Evolutionary conservation across 2,329 filamentous ascomycete species (phyloP).

Genomic region (Lachnellula cervina): DNA sequence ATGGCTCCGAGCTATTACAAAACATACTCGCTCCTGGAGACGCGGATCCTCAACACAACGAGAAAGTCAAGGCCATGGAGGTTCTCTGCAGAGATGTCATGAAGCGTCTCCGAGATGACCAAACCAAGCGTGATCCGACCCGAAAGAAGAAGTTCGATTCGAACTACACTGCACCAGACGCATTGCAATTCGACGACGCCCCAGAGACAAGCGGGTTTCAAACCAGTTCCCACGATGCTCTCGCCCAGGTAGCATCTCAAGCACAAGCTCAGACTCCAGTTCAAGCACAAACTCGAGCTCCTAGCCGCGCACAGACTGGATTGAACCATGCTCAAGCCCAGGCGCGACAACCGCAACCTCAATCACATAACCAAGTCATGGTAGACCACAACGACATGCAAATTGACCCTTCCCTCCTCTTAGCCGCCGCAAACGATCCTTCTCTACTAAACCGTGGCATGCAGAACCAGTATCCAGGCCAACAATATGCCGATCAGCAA

Average conservation of each 20-base stretch:
- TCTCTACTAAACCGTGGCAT: conserved; percentile 31
- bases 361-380: conserved; percentile 23
- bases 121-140: conserved; percentile 48
- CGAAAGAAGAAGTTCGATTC: conserved; percentile 37
- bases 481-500: conserved; percentile 29
- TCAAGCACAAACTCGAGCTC: conserved; percentile 12
- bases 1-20: conserved; percentile 50
- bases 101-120: conserved; percentile 69
- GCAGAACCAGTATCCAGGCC: conserved; percentile 29
- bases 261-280: conserved; percentile 20
- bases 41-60: conserved; percentile 46
- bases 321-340: conserved; percentile 10
- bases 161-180: conserved; percentile 31
- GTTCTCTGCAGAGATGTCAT: conserved; percentile 70
- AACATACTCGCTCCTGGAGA: conserved; percentile 47
- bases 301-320: conserved; percentile 17
- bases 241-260: conserved; percentile 31
- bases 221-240: conserved; percentile 21
- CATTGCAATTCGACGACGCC: conserved; percentile 22
- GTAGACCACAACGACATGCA: conserved; percentile 48
- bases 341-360: conserved; percentile 17
- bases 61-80: conserved; percentile 62
- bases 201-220: conserved; percentile 23
- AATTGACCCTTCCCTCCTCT: conserved; percentile 58
- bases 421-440: conserved; percentile 42